phyloP scores from a whole-genome alignment of 1,284 basidiomycete genomes.

The Sphaerobolus stellatus region DNA sequence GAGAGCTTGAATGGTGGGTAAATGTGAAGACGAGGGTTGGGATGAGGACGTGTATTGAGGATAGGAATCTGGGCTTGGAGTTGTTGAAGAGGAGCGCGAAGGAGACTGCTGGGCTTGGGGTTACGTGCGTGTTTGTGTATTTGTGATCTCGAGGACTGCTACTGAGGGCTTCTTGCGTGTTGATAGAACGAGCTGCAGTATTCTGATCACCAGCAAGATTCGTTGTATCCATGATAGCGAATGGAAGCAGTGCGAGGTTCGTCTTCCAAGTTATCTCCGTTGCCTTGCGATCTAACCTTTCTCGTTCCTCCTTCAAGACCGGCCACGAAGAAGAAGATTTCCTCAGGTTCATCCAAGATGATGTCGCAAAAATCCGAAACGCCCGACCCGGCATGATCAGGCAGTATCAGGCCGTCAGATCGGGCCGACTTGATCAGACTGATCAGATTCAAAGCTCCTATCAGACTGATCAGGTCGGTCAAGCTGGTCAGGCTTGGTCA shows the following conservation, averaged over 20 bases:
- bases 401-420: too few species aligned
- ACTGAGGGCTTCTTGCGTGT: neutral
- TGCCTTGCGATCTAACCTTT: slow-evolving; percentile 9
- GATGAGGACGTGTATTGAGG: slow-evolving; percentile 55
- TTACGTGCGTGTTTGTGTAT: slow-evolving; percentile 47
- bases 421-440: too few species aligned
- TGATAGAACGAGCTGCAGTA: slow-evolving; percentile 77
- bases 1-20: too few species aligned
- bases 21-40: too few species aligned
- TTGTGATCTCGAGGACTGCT: neutral
- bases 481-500: too few species aligned
- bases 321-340: slow-evolving; percentile 77
- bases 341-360: slow-evolving; percentile 73
- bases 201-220: slow-evolving; percentile 66
- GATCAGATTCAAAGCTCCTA: too few species aligned
- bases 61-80: slow-evolving; percentile 55
- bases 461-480: too few species aligned
- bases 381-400: too few species aligned
- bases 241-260: slow-evolving; percentile 84
- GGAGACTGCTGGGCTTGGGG: slow-evolving; percentile 46
- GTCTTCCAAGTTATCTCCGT: slow-evolving; percentile 26
- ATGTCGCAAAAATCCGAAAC: too few species aligned
- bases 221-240: slow-evolving; percentile 76
- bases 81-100: slow-evolving; percentile 62
- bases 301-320: slow-evolving; percentile 46